These are phyloP conservation scores for Dendrothele bispora DNA, from an alignment of 768 basidiomycete species.

Conservation along the genomic window DNA sequence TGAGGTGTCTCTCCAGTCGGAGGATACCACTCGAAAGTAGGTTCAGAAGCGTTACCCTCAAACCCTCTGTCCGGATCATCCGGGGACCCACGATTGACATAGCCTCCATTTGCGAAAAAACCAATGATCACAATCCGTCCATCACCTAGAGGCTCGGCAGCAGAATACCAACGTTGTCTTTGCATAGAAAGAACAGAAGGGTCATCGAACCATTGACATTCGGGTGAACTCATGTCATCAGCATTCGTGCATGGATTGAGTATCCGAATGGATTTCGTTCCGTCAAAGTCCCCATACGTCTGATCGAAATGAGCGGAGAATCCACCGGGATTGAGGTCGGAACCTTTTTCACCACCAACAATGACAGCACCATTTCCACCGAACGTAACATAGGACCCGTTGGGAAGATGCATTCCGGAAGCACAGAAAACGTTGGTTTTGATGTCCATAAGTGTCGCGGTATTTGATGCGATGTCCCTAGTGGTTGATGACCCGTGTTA, in stretches of 20 bases:
- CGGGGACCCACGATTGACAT: constrained; percentile 74
- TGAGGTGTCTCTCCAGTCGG: constrained; percentile 46
- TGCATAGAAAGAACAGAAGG: constrained; percentile 63
- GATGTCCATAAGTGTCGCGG: constrained; percentile 67
- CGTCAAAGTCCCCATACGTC: constrained; percentile 78
- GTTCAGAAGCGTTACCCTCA: constrained; percentile 74
- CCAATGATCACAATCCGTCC: constrained; percentile 82
- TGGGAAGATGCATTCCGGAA: constrained; percentile 80
- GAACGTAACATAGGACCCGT: constrained; percentile 72
- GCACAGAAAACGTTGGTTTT: constrained; percentile 77
- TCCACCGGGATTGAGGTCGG: constrained; percentile 43
- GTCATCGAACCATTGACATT: constrained; percentile 77
- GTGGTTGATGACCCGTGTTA: too few relatives aligned
- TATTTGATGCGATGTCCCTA: constrained; percentile 67
- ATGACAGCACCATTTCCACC: constrained; percentile 80
- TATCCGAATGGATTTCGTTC: constrained; percentile 76
- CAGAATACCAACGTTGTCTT: constrained; percentile 75
- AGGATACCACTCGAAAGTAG: constrained; percentile 84
- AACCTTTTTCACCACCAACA: constrained; percentile 59
- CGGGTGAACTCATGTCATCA: constrained; percentile 44
- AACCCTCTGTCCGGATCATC: constrained; percentile 63
- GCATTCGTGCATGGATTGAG: constrained; percentile 68
- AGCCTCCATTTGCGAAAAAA: constrained; percentile 76
- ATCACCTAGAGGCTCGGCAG: constrained; percentile 71
- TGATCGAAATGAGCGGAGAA: constrained; percentile 58